Evolutionary conservation across 306 rosid species (phyloP).

Genomic region (Oxytropis ochrocephala): DNA sequence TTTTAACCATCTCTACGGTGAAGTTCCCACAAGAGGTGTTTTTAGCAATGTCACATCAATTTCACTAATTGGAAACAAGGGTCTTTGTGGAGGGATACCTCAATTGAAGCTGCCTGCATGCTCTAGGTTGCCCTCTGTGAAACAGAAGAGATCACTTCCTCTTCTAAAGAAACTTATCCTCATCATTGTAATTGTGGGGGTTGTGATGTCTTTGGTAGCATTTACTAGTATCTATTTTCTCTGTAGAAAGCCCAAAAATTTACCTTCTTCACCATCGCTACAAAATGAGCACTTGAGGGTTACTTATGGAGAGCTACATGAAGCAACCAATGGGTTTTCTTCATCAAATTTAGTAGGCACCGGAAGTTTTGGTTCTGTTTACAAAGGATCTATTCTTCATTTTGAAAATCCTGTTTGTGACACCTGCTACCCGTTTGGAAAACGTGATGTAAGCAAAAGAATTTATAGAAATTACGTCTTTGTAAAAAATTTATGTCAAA

Average conservation of each 20-base stretch:
- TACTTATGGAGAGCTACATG: constrained; percentile 26
- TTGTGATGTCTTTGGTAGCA: not conserved
- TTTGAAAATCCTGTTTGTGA: constrained; percentile 6
- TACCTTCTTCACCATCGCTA: not conserved
- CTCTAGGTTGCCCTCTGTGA: not conserved
- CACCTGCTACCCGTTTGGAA: too few relatives aligned
- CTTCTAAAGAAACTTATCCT: not conserved
- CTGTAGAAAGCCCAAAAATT: not conserved
- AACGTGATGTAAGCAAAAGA: too few relatives aligned
- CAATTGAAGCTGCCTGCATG: constrained; percentile 20
- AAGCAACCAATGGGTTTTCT: constrained; percentile 38
- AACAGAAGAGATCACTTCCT: not conserved
- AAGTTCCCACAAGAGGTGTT: constrained; percentile 23
- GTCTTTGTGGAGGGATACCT: constrained; percentile 32
- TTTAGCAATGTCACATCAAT: constrained; percentile 12
- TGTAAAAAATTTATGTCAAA: too few relatives aligned
- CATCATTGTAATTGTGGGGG: not conserved
- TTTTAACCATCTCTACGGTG: constrained; percentile 30
- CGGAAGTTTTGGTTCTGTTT: constrained; percentile 28
- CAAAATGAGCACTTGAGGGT: constrained; percentile 1
- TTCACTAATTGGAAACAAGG: constrained; percentile 8
- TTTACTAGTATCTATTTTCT: not conserved
- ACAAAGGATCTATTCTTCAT: constrained; percentile 19
- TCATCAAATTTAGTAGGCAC: constrained; percentile 24
- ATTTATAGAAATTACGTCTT: too few relatives aligned